Conservation (phyloP, 2,329 filamentous ascomycete genomes). For the Calonectria pteridis region DNA sequence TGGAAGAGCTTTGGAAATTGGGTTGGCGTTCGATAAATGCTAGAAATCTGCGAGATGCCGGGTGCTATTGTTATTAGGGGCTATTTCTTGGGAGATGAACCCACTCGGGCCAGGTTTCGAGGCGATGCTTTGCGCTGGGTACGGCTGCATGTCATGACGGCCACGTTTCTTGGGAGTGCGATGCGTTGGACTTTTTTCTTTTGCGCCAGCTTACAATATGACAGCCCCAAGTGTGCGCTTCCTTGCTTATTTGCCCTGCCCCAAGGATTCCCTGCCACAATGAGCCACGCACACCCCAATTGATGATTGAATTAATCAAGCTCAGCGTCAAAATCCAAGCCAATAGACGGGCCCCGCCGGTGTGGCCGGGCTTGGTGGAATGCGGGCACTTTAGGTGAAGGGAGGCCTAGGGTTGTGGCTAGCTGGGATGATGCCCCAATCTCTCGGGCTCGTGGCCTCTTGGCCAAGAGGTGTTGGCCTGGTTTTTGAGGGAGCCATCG, state of each 20-base stretch:
- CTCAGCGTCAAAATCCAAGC: slow-evolving; percentile 12
- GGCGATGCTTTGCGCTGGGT: slow-evolving; percentile 28
- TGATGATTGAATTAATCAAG: slow-evolving; percentile 10
- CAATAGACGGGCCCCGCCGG: background rate
- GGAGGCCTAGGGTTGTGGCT: slow-evolving; percentile 7
- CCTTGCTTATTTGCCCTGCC: slow-evolving; percentile 14
- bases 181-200: slow-evolving; percentile 20
- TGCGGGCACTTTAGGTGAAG: slow-evolving; percentile 19
- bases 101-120: slow-evolving; percentile 26
- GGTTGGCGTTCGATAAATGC: slow-evolving; percentile 24
- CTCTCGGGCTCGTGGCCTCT: slow-evolving; percentile 35
- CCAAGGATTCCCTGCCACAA: slow-evolving; percentile 29
- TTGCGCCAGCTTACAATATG: slow-evolving; percentile 26
- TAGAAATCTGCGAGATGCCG: slow-evolving; percentile 13
- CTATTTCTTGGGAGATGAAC: slow-evolving; percentile 23
- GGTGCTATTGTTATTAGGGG: slow-evolving; percentile 1
- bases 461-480: slow-evolving; percentile 31
- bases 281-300: slow-evolving; percentile 7
- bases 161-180: slow-evolving; percentile 34
- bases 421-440: slow-evolving; percentile 38
- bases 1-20: slow-evolving; percentile 42
- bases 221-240: slow-evolving; percentile 30
- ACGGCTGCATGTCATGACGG: slow-evolving; percentile 41
- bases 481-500: slow-evolving; percentile 20
- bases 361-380: slow-evolving; percentile 13